Base-by-base conservation (phyloP, 2,329 filamentous ascomycete genomes). In the Xylariaceae sp. region DNA sequence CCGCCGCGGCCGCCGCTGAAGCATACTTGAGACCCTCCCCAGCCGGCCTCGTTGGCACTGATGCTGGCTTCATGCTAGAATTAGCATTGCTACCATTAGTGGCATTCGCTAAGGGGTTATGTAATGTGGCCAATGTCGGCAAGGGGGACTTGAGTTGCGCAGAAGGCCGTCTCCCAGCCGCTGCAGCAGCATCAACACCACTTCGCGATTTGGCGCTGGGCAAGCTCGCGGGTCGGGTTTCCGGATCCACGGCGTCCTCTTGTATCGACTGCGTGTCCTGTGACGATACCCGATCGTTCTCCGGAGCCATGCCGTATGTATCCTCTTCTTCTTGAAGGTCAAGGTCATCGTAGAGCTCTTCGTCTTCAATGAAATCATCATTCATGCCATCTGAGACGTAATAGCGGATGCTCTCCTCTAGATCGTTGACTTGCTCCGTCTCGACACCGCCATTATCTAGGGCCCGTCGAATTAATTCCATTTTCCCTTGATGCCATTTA, bases 21-120 rank as follows among this genome's bases (percentile, higher is more conserved):
- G 95, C 95, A 72, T 99, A 99, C 75, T 98, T 98, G 64, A 99
- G 80, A 1, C 90, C 91, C 73, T 98, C 93, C 46, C 92, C 92
- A 3, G 91, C 89, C 6, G 90, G 87, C 72, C 93, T 86, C 56
- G 90, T 87, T 1, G 95, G 95, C 66, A 93, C 77, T 18, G 91
- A 88, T 18, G 95, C 95, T 12, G 95, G 93, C 78, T 98, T 99
- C 93, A 98, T 98, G 50, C 81, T 78, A 50, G 80, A 81, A 50
- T 80, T 75, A n/a, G 70, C 48, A 2, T 69, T 65, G 40, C 62
- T 72, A 70, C 83, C 83, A 70, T 83, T 89, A 65, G 83, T 81
- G 55, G 82, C 82, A 54, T 79, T 84, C 10, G 86, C 75, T 65
- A 89, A 73, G 5, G 89, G 87, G 26, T 87, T 88, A 73, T 98